phyloP scores from a whole-genome alignment of 495 filamentous ascomycete genomes.

The Bombardia bombarda region DNA sequence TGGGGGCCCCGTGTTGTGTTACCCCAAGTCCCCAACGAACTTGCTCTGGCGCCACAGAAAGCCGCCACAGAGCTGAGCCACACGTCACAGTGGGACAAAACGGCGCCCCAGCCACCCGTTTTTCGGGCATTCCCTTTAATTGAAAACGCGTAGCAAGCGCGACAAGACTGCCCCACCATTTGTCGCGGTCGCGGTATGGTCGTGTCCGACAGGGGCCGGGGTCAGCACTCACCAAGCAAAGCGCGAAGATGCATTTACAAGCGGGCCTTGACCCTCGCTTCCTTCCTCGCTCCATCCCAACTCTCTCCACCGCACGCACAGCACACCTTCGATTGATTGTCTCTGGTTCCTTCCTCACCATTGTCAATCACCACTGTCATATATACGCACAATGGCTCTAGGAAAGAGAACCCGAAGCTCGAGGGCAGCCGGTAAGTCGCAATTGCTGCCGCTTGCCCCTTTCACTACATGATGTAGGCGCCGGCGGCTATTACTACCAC shows the following conservation, averaged over 20 bases:
- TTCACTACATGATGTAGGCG: no score
- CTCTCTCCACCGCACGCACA: slow-evolving; percentile 9
- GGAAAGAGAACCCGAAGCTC: slow-evolving; percentile 65
- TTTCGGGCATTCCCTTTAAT: no score
- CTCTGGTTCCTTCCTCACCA: slow-evolving; percentile 17
- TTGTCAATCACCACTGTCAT: slow-evolving; percentile 12
- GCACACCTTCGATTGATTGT: neutral
- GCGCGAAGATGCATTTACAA: slow-evolving; percentile 8
- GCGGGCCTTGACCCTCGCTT: slow-evolving; percentile 1
- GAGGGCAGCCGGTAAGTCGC: slow-evolving; percentile 54
- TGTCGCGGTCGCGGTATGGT: no score
- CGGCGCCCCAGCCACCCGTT: neutral
- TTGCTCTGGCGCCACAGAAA: no score
- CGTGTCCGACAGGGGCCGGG: slow-evolving; percentile 12
- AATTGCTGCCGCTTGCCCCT: no score
- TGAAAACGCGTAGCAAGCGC: slow-evolving; percentile 17
- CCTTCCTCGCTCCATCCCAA: neutral
- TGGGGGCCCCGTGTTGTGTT: no score
- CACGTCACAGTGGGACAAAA: slow-evolving; percentile 1
- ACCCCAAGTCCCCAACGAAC: no score
- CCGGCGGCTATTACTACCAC: no score
- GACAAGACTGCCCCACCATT: slow-evolving; percentile 7
- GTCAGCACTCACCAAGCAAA: slow-evolving; percentile 4
- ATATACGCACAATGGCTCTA: slow-evolving; percentile 47
- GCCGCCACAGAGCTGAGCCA: no score